A percentile compares a stretch with the other conserved stretches of the same genome.
Evolutionary conservation across 495 filamentous ascomycete genomes (phyloP).

Genomic region (Hypoxylon fragiforme): DNA sequence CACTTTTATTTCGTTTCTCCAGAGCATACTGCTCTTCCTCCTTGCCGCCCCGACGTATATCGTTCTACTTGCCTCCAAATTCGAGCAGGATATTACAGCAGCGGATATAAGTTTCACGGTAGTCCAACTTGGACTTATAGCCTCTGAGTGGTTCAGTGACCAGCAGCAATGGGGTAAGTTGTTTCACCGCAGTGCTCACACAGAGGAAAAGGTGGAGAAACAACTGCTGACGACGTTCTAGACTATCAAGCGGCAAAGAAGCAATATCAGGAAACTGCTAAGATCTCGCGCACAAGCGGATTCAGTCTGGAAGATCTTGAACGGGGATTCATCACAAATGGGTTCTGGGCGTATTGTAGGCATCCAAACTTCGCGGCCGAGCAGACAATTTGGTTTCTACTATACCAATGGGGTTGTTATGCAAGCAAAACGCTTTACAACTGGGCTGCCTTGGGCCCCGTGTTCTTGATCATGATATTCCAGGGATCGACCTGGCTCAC

Average conservation of each 20-base stretch:
- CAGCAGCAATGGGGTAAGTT: conserved; percentile 85
- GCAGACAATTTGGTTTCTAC: conserved; percentile 82
- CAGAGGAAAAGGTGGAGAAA: too few species aligned
- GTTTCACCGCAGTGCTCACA: background rate
- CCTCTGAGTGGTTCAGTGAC: conserved; percentile 81
- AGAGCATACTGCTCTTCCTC: conserved; percentile 75
- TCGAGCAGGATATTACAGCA: conserved; percentile 49
- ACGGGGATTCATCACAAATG: conserved; percentile 84
- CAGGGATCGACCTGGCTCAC: conserved; percentile 87
- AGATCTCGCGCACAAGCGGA: conserved; percentile 57
- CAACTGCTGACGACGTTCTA: conserved; percentile 36
- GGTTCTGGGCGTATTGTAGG: conserved; percentile 81
- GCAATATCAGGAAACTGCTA: conserved; percentile 69
- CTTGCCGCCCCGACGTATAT: conserved; percentile 83
- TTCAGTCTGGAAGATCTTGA: conserved; percentile 77
- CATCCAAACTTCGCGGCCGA: conserved; percentile 96
- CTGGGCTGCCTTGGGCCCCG: conserved; percentile 75
- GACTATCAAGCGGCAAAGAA: conserved; percentile 82
- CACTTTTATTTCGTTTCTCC: conserved; percentile 81
- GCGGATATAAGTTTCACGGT: conserved; percentile 71
- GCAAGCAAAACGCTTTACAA: conserved; percentile 68
- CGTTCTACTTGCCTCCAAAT: conserved; percentile 60
- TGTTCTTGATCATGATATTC: conserved; percentile 77
- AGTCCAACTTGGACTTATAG: conserved; percentile 67
- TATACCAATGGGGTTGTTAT: conserved; percentile 87